A percentile compares a stretch with the other conserved stretches of the same genome.
Evolutionary conservation across 2,329 filamentous ascomycete species (phyloP).

Genomic region (Knoxdaviesia proteae): DNA sequence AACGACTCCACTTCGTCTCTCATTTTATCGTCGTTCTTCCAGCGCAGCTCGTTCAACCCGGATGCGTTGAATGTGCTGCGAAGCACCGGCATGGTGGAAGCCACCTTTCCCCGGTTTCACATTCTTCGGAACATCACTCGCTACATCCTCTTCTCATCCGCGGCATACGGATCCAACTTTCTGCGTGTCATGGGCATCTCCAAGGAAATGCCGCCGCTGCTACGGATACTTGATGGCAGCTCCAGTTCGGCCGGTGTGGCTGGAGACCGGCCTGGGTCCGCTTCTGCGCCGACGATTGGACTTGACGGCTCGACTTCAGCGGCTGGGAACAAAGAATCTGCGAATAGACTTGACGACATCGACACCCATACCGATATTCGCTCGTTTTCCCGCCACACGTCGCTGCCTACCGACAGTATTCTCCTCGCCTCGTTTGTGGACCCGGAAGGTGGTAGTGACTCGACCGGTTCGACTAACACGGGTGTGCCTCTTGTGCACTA

Average conservation of each 20-base stretch:
- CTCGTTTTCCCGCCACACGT: slow-evolving; percentile 42
- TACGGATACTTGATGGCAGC: not conserved
- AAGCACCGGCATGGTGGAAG: slow-evolving; percentile 31
- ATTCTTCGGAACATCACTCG: slow-evolving; percentile 40
- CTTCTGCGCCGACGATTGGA: no score
- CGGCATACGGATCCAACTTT: slow-evolving; percentile 43
- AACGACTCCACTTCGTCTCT: slow-evolving; percentile 34
- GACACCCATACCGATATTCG: slow-evolving; percentile 35
- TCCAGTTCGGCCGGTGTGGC: no score
- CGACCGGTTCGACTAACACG: slow-evolving; percentile 40
- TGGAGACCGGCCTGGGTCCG: no score
- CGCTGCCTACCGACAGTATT: slow-evolving; percentile 33
- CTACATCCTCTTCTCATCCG: slow-evolving; percentile 46
- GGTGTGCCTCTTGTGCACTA: slow-evolving; percentile 55
- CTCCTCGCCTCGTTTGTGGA: slow-evolving; percentile 53
- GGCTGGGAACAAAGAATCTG: slow-evolving; percentile 15
- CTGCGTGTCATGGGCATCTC: slow-evolving; percentile 41
- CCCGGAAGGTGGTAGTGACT: slow-evolving; percentile 43
- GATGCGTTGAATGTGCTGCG: slow-evolving; percentile 27
- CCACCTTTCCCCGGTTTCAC: slow-evolving; percentile 37
- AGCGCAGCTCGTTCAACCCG: slow-evolving; percentile 25
- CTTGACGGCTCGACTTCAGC: slow-evolving; percentile 5
- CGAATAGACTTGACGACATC: no score
- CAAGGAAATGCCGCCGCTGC: slow-evolving; percentile 22
- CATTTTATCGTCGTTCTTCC: slow-evolving; percentile 25